Conservation (phyloP, 768 basidiomycete species). For the Solioccasus polychromus region DNA sequence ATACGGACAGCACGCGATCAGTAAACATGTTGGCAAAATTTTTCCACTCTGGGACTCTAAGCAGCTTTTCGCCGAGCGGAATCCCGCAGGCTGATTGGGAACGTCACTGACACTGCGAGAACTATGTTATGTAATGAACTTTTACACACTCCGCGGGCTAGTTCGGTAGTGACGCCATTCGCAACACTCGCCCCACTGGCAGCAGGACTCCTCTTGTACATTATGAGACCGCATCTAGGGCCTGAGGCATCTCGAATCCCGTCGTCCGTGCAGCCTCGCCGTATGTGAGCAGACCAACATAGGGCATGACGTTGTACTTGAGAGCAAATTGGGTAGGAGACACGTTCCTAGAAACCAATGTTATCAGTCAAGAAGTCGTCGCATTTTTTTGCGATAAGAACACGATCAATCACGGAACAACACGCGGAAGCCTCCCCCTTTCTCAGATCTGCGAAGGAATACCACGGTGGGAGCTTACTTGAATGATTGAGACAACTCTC, state of each 20-base stretch:
- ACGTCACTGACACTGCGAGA: constrained; percentile 13
- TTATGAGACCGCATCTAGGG: constrained; percentile 31
- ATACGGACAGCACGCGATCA: constrained; percentile 12
- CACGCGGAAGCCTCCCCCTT: constrained; percentile 19
- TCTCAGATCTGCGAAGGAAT: neutral
- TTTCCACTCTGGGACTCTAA: neutral
- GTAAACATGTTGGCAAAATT: neutral
- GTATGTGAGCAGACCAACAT: constrained; percentile 75
- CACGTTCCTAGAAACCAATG: constrained; percentile 48
- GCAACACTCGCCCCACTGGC: neutral
- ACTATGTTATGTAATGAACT: constrained; percentile 18
- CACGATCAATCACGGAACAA: constrained; percentile 11
- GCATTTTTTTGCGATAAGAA: constrained; percentile 12
- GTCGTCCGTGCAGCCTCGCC: constrained; percentile 63
- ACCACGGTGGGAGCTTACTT: constrained; percentile 47
- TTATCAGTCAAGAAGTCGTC: constrained; percentile 16
- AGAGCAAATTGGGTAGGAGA: constrained; percentile 67
- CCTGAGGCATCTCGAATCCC: constrained; percentile 35
- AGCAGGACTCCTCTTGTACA: neutral
- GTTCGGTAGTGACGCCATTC: constrained; percentile 13
- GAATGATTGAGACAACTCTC: constrained; percentile 71
- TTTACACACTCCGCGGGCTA: constrained; percentile 17
- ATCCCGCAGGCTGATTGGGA: constrained; percentile 5
- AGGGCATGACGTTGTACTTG: constrained; percentile 90
- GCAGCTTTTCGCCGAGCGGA: constrained; percentile 1